Base-by-base conservation (phyloP, 495 filamentous ascomycete genomes). In the Annulohypoxylon stygium region DNA sequence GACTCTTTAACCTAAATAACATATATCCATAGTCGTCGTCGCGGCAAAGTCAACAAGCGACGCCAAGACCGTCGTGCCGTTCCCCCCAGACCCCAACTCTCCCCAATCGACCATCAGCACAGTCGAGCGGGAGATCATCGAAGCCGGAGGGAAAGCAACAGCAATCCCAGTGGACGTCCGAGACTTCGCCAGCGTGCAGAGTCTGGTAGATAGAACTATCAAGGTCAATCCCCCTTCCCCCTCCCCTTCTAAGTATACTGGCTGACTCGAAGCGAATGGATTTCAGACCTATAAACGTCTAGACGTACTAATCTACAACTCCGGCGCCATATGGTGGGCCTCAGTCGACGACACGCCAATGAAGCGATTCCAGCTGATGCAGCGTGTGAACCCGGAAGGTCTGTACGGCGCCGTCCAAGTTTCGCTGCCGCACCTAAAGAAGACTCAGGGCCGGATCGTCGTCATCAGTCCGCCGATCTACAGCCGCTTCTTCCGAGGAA, bases 381-480 rank as follows among this genome's bases (percentile, higher is more conserved):
- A 96, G 79, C 83, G 86, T 23, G 89, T 97, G 67, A 97, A 97
- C 67, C 86, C 88, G 0, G 91, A 94, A 68, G 93, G 93, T 0
- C 81, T 92, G 1, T 93, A 93, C 76, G 92, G 85, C 0, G 84
- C 85, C 20, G 78, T 96, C 6, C 91, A 94, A 65, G 88, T 88
- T 14, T 77, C 81, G 4, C 81, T 97, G 41, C 93, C 93, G 1
- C 82, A 88, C 55, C 78, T 86, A 2, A 82, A 80, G 64, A 48
- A 30, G n/a, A 45, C 9, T 2, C 10, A 82, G 34, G 92, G 88
- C 0, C 71, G 93, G 5, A 88, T 97, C 57, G 83, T 97, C 55
- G 93, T 97, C 48, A 92, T 97, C 23, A 91, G 89, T 66, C 93
- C 93, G 50, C 93, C 93, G 0, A 94, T 97, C 63, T 97, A 97